Percentiles rank a stretch among this genome's conserved stretches.
These are phyloP conservation scores for Podosphaera leucotricha DNA, from an alignment of 2,329 filamentous ascomycete genomes.

Conservation along the genomic window DNA sequence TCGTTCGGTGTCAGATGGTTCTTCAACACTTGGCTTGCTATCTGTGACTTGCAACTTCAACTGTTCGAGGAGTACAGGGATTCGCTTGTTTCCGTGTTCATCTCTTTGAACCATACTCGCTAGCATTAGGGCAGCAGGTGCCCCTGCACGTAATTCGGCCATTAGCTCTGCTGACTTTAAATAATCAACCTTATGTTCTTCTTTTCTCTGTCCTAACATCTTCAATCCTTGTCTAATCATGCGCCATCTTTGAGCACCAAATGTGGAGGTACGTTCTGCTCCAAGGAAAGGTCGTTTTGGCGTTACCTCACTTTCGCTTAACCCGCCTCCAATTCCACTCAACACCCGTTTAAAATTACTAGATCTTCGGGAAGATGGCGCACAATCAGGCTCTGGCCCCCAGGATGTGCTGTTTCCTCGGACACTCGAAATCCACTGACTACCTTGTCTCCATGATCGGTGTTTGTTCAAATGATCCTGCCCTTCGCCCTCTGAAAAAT, in stretches of 20 bases:
- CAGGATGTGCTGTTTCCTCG: constrained; percentile 24
- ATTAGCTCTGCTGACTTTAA: constrained; percentile 91
- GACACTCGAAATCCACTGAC: constrained; percentile 24
- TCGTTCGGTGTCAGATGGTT: constrained; percentile 26
- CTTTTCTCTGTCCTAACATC: constrained; percentile 54
- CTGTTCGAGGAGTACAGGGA: constrained; percentile 86
- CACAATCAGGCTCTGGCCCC: constrained; percentile 28
- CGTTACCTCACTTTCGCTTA: constrained; percentile 37
- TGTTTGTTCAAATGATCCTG: constrained; percentile 34
- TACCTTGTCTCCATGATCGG: constrained; percentile 33
- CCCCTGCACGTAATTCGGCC: constrained; percentile 79
- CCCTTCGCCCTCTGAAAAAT: constrained; percentile 53
- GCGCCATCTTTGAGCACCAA: constrained; percentile 67
- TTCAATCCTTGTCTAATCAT: constrained; percentile 80
- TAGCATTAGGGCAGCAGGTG: constrained; percentile 78
- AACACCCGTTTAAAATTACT: constrained; percentile 35
- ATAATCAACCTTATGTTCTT: constrained; percentile 68
- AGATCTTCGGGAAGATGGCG: constrained; percentile 27
- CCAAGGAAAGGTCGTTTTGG: constrained; percentile 34
- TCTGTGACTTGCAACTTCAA: constrained; percentile 72
- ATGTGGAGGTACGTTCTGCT: constrained; percentile 43
- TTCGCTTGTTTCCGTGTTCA: constrained; percentile 83
- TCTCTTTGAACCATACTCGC: constrained; percentile 97
- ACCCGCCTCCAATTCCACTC: constrained; percentile 38
- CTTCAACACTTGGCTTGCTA: constrained; percentile 41